Evolutionary conservation across 768 basidiomycete genomes (phyloP).

Genomic region (Phanerodontia chrysosporium): DNA sequence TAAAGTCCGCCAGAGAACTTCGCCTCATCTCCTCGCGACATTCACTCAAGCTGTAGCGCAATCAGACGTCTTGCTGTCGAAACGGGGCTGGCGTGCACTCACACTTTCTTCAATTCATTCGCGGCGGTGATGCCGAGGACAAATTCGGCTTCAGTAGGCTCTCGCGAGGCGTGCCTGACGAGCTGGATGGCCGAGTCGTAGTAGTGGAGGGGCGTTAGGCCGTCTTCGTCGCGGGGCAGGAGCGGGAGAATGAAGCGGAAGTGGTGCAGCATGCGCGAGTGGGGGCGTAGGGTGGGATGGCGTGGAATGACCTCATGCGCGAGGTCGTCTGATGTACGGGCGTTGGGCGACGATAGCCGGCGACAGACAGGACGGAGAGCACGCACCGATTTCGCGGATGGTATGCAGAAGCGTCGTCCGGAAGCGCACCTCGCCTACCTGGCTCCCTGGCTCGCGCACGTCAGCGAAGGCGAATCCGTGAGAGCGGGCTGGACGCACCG

Average conservation of each 20-base stretch:
- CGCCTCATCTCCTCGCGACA: conserved; percentile 64
- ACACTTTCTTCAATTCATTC: conserved; percentile 59
- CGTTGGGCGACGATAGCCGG: not conserved
- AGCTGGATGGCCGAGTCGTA: conserved; percentile 77
- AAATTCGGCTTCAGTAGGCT: conserved; percentile 68
- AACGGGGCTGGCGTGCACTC: conserved; percentile 17
- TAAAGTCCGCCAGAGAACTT: conserved; percentile 16
- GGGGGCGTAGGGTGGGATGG: conserved; percentile 65
- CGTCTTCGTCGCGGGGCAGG: conserved; percentile 51
- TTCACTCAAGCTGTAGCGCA: conserved; percentile 47
- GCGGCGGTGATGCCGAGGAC: conserved; percentile 58
- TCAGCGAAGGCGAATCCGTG: not conserved
- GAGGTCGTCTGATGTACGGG: conserved; percentile 50
- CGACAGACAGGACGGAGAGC: not conserved
- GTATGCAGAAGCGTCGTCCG: conserved; percentile 69
- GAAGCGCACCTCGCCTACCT: conserved; percentile 58
- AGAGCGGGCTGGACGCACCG: conserved; percentile 35
- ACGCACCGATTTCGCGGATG: conserved; percentile 63
- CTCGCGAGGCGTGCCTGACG: conserved; percentile 54
- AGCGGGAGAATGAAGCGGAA: conserved; percentile 74
- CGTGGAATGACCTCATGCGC: conserved; percentile 72
- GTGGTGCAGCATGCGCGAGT: conserved; percentile 74
- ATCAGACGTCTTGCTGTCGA: not conserved
- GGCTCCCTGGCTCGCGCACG: conserved; percentile 38
- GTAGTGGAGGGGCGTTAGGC: conserved; percentile 66